Evolutionary conservation across 805 yeast genomes (phyloP).

Genomic region (Suhomyces canberraensis): DNA sequence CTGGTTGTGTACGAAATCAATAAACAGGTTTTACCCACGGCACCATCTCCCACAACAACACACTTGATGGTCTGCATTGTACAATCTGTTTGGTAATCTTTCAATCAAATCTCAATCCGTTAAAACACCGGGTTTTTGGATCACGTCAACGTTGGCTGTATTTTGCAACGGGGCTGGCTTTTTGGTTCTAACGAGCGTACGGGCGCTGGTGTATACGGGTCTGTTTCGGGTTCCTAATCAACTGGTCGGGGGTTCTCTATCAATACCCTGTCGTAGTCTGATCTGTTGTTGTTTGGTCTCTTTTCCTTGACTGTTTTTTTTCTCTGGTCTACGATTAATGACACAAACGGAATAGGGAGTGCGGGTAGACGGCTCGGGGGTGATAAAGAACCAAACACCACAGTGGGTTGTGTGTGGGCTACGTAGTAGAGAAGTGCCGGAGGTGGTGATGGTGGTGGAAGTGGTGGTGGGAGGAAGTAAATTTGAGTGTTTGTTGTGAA

Average conservation of each 20-base stretch:
- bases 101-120: no score
- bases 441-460: no score
- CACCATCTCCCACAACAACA: conserved; percentile 99
- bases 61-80: conserved; percentile 72
- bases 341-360: conserved; percentile 4
- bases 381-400: no score
- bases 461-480: no score
- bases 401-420: background rate
- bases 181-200: background rate
- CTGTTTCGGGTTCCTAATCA: background rate
- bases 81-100: no score
- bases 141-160: background rate
- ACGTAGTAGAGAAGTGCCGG: no score
- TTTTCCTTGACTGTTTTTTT: conserved; percentile 8
- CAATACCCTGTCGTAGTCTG: background rate
- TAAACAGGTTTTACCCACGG: conserved; percentile 96
- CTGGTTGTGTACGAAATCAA: conserved; percentile 94
- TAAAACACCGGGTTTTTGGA: background rate
- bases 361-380: conserved; percentile 1
- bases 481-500: no score
- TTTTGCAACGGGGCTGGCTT: background rate
- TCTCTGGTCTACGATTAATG: conserved; percentile 2
- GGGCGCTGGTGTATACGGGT: background rate
- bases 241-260: background rate
- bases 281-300: conserved; percentile 6